Evolutionary conservation across 1,284 basidiomycete species (phyloP).

Genomic region (Neolentinus lepideus): DNA sequence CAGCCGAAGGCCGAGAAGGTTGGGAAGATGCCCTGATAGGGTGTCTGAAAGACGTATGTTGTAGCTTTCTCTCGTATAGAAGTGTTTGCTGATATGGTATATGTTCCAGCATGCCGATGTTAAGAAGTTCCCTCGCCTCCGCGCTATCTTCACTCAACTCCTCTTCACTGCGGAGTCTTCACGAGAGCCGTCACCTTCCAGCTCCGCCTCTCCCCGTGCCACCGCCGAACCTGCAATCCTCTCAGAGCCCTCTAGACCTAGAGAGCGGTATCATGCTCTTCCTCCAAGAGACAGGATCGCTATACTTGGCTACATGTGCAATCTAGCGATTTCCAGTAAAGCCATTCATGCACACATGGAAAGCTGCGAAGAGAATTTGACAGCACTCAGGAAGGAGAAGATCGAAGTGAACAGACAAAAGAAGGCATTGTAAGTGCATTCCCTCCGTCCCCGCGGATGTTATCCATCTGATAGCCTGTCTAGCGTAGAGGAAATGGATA

Average conservation of each 20-base stretch:
- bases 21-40: constrained; percentile 87
- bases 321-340: constrained; percentile 87
- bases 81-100: constrained; percentile 3
- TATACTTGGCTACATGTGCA: constrained; percentile 84
- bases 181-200: constrained; percentile 27
- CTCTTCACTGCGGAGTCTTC: constrained; percentile 56
- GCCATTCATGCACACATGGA: constrained; percentile 87
- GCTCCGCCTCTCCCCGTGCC: constrained; percentile 30
- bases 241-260: constrained; percentile 42
- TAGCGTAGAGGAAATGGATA: constrained; percentile 70
- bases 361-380: constrained; percentile 81
- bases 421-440: constrained; percentile 70
- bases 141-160: constrained; percentile 69
- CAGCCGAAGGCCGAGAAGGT: constrained; percentile 58
- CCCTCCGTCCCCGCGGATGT: background rate
- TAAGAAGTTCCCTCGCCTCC: constrained; percentile 67
- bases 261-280: constrained; percentile 69
- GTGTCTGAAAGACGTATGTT: constrained; percentile 80
- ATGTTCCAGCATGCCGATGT: constrained; percentile 66
- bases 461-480: background rate
- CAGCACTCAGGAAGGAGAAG: constrained; percentile 91
- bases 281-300: constrained; percentile 76
- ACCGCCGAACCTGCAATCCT: constrained; percentile 27
- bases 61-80: background rate
- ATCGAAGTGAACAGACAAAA: constrained; percentile 88